A percentile compares a stretch with the other conserved stretches of the same genome.
These are phyloP conservation scores for Tephrocybe sp. DNA, from an alignment of 768 basidiomycete species.

Conservation along the genomic window DNA sequence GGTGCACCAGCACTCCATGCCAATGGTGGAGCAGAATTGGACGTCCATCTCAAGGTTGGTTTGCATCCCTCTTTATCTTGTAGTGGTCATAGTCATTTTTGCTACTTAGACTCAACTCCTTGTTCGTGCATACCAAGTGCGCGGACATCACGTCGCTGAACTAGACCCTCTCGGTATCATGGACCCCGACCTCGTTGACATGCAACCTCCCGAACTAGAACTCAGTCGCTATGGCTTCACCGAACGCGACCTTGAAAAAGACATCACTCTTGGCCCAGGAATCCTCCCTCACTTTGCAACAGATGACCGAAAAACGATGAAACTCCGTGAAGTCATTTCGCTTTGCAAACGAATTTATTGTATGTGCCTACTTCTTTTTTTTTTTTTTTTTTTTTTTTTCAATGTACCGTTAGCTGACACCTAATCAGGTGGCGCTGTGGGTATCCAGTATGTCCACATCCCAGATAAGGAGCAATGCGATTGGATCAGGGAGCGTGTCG, in stretches of 20 bases:
- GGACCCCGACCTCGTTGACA: constrained; percentile 79
- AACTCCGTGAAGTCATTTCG: constrained; percentile 87
- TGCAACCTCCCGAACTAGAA: constrained; percentile 85
- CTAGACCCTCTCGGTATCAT: constrained; percentile 95
- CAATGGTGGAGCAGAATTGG: constrained; percentile 71
- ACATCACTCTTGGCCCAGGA: constrained; percentile 92
- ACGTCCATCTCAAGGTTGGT: constrained; percentile 96
- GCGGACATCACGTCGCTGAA: constrained; percentile 94
- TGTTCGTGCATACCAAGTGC: constrained; percentile 97
- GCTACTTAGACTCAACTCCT: constrained; percentile 86
- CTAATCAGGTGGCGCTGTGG: constrained; percentile 72
- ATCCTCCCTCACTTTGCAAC: constrained; percentile 95
- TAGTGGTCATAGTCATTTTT: constrained; percentile 1
- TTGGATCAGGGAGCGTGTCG: constrained; percentile 96
- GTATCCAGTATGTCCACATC: constrained; percentile 93
- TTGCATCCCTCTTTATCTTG: constrained; percentile 13
- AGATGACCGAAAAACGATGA: constrained; percentile 83
- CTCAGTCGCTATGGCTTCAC: constrained; percentile 94
- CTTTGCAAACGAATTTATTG: constrained; percentile 93
- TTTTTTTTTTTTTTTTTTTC: not conserved
- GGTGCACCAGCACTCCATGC: constrained; percentile 78
- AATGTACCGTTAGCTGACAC: constrained; percentile 1
- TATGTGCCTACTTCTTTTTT: constrained; percentile 35
- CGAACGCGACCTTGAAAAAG: constrained; percentile 90
- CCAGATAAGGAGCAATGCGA: constrained; percentile 98